These are phyloP conservation scores for Pleoardoris graminearum DNA, from an alignment of 2,329 filamentous ascomycete genomes.

Conservation along the genomic window DNA sequence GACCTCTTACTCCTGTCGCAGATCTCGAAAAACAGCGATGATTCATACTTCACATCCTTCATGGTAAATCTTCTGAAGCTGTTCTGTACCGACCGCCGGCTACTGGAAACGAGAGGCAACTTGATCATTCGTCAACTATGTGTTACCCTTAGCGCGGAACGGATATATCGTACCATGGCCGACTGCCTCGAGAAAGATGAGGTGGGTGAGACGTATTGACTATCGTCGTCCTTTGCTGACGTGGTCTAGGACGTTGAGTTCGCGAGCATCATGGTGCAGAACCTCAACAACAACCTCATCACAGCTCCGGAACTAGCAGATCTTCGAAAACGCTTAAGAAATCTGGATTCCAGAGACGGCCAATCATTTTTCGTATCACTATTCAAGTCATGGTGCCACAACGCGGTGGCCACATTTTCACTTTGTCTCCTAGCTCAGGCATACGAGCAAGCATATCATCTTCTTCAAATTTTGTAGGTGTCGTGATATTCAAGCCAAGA, in stretches of 20 bases:
- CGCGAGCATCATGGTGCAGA: conserved; percentile 99
- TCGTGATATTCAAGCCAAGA: neutral
- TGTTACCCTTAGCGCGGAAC: conserved; percentile 86
- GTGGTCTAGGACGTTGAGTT: conserved; percentile 78
- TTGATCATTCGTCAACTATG: conserved; percentile 95
- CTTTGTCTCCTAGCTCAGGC: conserved; percentile 93
- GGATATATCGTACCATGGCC: conserved; percentile 92
- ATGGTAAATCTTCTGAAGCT: conserved; percentile 96
- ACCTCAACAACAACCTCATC: conserved; percentile 98
- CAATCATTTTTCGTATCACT: conserved; percentile 93
- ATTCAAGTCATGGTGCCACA: conserved; percentile 98
- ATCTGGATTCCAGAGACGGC: conserved; percentile 90
- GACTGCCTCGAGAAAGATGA: conserved; percentile 98
- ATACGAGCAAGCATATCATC: conserved; percentile 95
- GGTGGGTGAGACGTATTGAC: conserved; percentile 11
- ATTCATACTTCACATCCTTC: conserved; percentile 96
- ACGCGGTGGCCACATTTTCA: conserved; percentile 96
- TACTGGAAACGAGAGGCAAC: conserved; percentile 91
- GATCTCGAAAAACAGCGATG: conserved; percentile 94
- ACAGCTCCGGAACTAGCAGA: conserved; percentile 94
- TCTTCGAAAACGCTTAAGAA: conserved; percentile 84
- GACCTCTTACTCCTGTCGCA: conserved; percentile 93
- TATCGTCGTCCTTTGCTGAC: conserved; percentile 6
- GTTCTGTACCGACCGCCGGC: conserved; percentile 88
- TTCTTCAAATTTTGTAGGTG: conserved; percentile 88